These are phyloP conservation scores for Kingdonia uniflora DNA, from an alignment of 164 flowering plant species.

Conservation along the genomic window DNA sequence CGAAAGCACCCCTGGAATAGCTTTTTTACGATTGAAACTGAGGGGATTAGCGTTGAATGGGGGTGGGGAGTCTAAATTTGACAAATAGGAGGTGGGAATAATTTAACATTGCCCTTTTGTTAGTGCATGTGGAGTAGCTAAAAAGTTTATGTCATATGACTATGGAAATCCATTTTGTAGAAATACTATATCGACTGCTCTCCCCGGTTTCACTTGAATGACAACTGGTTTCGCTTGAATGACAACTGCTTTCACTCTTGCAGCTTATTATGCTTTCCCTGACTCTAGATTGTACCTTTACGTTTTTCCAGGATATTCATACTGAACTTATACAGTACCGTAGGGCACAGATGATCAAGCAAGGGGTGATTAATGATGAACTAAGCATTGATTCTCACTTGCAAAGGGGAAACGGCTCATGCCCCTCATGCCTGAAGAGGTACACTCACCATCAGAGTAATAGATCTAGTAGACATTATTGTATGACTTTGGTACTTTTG, in stretches of 20 bases:
- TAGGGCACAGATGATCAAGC: slow-evolving; percentile 83
- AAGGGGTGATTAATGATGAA: slow-evolving; percentile 48
- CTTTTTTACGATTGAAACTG: too few species aligned
- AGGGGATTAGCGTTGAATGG: too few species aligned
- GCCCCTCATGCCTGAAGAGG: slow-evolving; percentile 99
- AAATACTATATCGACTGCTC: too few species aligned
- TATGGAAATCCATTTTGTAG: too few species aligned
- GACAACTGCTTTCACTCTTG: too few species aligned
- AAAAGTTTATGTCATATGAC: neutral
- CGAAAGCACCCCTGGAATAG: too few species aligned
- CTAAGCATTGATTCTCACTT: slow-evolving; percentile 56
- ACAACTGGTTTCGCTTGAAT: too few species aligned
- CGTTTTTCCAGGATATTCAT: slow-evolving; percentile 69
- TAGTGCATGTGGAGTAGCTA: too few species aligned
- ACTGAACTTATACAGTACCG: slow-evolving; percentile 86
- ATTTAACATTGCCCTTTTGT: too few species aligned
- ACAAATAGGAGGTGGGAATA: too few species aligned
- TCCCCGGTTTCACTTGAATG: too few species aligned
- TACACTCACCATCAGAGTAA: slow-evolving; percentile 11
- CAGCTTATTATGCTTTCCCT: slow-evolving; percentile 5
- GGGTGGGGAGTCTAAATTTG: too few species aligned
- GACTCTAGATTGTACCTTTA: slow-evolving; percentile 1
- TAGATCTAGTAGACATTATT: neutral
- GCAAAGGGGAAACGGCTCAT: slow-evolving; percentile 59
- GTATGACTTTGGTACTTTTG: neutral